Conservation (phyloP, 495 filamentous ascomycete genomes). For the Aspergillus indologenus region DNA sequence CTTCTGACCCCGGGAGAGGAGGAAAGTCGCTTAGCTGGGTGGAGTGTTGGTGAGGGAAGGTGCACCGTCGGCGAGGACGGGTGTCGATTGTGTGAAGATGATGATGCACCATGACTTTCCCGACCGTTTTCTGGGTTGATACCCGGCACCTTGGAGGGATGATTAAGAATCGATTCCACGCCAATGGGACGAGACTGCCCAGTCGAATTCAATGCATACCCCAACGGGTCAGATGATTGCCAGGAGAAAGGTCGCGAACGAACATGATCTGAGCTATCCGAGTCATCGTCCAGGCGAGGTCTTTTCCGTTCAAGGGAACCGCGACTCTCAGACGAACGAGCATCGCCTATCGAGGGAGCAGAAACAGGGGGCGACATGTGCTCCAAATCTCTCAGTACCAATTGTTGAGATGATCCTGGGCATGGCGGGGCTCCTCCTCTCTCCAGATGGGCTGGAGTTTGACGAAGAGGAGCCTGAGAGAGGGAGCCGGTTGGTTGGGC, state of each 20-base stretch:
- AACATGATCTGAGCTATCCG: constrained; percentile 27
- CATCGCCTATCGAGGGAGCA: constrained; percentile 30
- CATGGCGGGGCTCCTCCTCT: constrained; percentile 47
- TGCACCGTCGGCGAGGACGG: constrained; percentile 35
- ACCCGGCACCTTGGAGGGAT: constrained; percentile 30
- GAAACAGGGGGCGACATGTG: constrained; percentile 49
- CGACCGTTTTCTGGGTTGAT: constrained; percentile 22
- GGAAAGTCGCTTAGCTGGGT: constrained; percentile 28
- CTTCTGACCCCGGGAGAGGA: constrained; percentile 39
- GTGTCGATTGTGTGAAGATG: constrained; percentile 32
- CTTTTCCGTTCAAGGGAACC: constrained; percentile 29
- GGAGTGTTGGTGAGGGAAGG: constrained; percentile 31
- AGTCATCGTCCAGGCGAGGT: constrained; percentile 21
- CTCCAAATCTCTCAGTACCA: constrained; percentile 31
- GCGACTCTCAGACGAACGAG: constrained; percentile 23
- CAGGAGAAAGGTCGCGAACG: constrained; percentile 37
- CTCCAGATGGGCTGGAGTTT: constrained; percentile 35
- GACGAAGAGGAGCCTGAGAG: constrained; percentile 37
- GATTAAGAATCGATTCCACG: constrained; percentile 52
- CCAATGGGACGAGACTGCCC: constrained; percentile 44
- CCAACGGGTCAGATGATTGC: constrained; percentile 39
- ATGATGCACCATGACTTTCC: constrained; percentile 23
- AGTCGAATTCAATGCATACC: constrained; percentile 35
- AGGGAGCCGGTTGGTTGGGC: constrained; percentile 30
- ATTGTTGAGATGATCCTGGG: constrained; percentile 31